phyloP scores from a whole-genome alignment of 805 yeast species.

The Saccharomycopsis fibuligera region DNA sequence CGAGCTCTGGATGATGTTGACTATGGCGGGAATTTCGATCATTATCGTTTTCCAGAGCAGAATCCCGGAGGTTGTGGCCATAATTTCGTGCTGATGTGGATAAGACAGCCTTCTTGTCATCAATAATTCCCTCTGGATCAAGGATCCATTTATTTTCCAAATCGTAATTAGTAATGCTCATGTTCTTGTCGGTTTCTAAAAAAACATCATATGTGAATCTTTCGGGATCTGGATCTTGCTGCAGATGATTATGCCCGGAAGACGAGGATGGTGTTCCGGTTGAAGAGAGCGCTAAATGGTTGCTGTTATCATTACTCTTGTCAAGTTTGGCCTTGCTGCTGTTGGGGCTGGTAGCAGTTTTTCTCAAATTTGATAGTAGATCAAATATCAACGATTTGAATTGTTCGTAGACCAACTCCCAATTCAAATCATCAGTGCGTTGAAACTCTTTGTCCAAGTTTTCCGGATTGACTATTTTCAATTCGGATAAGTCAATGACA shows the following conservation, averaged over 20 bases:
- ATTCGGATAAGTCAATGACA: conserved; percentile 9
- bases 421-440: conserved; percentile 3
- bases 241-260: no score
- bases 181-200: conserved; percentile 8
- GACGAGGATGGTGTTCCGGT: neutral
- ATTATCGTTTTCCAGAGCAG: neutral
- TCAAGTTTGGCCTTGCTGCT: neutral
- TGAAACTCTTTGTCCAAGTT: conserved; percentile 4
- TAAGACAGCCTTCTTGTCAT: neutral
- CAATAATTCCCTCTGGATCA: neutral
- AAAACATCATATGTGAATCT: conserved; percentile 8
- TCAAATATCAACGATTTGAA: conserved; percentile 11
- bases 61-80: neutral
- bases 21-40: neutral
- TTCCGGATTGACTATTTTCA: neutral
- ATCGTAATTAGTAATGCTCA: neutral
- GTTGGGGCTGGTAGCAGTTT: neutral
- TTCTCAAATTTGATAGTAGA: conserved; percentile 7
- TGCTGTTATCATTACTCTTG: no score
- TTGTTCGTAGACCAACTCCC: conserved; percentile 17
- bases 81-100: neutral
- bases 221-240: no score
- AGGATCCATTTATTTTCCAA: conserved; percentile 4
- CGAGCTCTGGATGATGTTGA: no score
- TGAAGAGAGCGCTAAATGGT: no score